phyloP scores from a whole-genome alignment of 768 basidiomycete species.

The Agrocybe praecox region DNA sequence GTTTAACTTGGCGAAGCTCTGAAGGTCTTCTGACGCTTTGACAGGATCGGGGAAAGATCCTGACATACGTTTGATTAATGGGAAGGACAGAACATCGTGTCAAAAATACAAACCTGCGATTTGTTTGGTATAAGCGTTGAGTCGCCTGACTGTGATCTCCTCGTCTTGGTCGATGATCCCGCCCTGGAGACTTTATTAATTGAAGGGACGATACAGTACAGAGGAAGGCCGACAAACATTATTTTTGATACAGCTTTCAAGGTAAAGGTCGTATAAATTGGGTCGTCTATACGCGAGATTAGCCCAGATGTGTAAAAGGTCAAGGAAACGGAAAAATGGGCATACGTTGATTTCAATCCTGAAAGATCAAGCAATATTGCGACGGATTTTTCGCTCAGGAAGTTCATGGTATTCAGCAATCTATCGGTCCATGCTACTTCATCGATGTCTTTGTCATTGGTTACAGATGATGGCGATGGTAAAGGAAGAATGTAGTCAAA shows the following conservation, averaged over 20 bases:
- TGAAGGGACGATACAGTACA: neutral
- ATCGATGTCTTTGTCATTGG: slow-evolving; percentile 61
- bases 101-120: slow-evolving; percentile 55
- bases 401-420: slow-evolving; percentile 70
- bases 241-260: slow-evolving; percentile 75
- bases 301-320: slow-evolving; percentile 1
- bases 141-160: slow-evolving; percentile 53
- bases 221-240: slow-evolving; percentile 63
- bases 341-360: slow-evolving; percentile 65
- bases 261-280: slow-evolving; percentile 65
- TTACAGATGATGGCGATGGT: slow-evolving; percentile 50
- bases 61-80: neutral
- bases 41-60: slow-evolving; percentile 66
- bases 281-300: slow-evolving; percentile 52
- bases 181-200: slow-evolving; percentile 50
- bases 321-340: slow-evolving; percentile 15
- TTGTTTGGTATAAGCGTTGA: slow-evolving; percentile 57
- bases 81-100: neutral
- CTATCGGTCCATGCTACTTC: slow-evolving; percentile 87
- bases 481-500: slow-evolving; percentile 83
- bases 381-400: slow-evolving; percentile 62
- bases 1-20: slow-evolving; percentile 84
- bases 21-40: slow-evolving; percentile 78
- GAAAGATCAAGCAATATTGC: slow-evolving; percentile 62
- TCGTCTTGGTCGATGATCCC: slow-evolving; percentile 89